phyloP scores from a whole-genome alignment of 257 asterid genomes.

The Schizonepeta tenuifolia region DNA sequence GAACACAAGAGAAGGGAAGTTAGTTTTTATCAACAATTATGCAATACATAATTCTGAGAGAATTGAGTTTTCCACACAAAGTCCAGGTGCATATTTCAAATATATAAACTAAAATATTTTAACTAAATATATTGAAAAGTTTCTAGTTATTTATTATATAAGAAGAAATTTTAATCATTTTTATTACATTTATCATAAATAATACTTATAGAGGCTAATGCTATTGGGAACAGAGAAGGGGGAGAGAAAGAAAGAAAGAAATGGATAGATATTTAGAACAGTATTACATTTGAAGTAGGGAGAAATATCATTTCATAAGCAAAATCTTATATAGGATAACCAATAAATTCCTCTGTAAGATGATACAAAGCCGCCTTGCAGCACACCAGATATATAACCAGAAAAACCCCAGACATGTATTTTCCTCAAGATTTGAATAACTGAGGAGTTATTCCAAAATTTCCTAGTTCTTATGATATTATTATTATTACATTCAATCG shows the following conservation, averaged over 20 bases:
- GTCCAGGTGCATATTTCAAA: background rate
- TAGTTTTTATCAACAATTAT: slow-evolving; percentile 18
- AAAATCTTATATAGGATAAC: background rate
- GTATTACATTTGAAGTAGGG: background rate
- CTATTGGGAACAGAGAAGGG: background rate
- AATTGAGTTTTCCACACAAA: slow-evolving; percentile 5
- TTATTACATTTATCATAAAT: background rate
- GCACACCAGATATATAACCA: background rate
- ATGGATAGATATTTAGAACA: background rate
- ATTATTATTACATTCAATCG: no score
- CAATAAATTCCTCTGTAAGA: slow-evolving; percentile 1
- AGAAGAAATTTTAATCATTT: background rate
- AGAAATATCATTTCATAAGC: background rate
- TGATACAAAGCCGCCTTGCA: background rate
- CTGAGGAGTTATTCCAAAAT: background rate
- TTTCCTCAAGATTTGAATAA: background rate
- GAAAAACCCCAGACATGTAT: background rate
- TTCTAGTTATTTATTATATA: slow-evolving; percentile 12
- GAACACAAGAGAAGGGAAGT: slow-evolving; percentile 19
- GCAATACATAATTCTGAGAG: slow-evolving; percentile 1
- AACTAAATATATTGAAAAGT: background rate
- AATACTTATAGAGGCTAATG: background rate
- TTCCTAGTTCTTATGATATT: no score
- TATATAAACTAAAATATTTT: background rate
- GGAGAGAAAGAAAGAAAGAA: background rate